phyloP scores from a whole-genome alignment of 306 rosid species.

The Abrus precatorius region DNA sequence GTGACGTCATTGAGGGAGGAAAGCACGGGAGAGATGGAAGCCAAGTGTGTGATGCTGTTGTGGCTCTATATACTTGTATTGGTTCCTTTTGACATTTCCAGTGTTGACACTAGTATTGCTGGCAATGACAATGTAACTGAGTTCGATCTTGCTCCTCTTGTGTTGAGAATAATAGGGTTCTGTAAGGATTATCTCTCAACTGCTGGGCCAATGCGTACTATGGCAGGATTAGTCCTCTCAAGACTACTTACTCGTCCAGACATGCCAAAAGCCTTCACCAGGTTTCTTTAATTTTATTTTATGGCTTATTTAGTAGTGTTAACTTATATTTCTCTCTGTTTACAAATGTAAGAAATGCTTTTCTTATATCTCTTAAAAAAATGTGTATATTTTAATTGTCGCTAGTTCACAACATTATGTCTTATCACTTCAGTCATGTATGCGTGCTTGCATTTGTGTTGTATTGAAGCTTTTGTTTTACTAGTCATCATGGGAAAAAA shows the following conservation, averaged over 20 bases:
- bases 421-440: slow-evolving; percentile 21
- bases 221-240: slow-evolving; percentile 88
- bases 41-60: slow-evolving; percentile 87
- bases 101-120: slow-evolving; percentile 84
- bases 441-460: slow-evolving; percentile 25
- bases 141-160: slow-evolving; percentile 78
- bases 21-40: slow-evolving; percentile 96
- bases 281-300: slow-evolving; percentile 52
- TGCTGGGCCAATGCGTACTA: slow-evolving; percentile 90
- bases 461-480: slow-evolving; percentile 2
- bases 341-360: slow-evolving; percentile 11
- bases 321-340: slow-evolving; percentile 29
- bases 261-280: slow-evolving; percentile 88
- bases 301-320: slow-evolving; percentile 25
- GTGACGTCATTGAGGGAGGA: slow-evolving; percentile 75
- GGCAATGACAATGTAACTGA: slow-evolving; percentile 56
- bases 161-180: slow-evolving; percentile 80
- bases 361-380: slow-evolving; percentile 18
- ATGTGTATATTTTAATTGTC: background rate
- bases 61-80: slow-evolving; percentile 93
- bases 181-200: slow-evolving; percentile 87
- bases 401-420: slow-evolving; percentile 9
- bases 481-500: slow-evolving; percentile 19
- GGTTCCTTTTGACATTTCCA: slow-evolving; percentile 95
- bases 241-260: slow-evolving; percentile 96